Evolutionary conservation across 2,329 filamentous ascomycete genomes (phyloP), one percentile per base, ranked within the genome.

Genomic region (Penicillium sp.): DNA sequence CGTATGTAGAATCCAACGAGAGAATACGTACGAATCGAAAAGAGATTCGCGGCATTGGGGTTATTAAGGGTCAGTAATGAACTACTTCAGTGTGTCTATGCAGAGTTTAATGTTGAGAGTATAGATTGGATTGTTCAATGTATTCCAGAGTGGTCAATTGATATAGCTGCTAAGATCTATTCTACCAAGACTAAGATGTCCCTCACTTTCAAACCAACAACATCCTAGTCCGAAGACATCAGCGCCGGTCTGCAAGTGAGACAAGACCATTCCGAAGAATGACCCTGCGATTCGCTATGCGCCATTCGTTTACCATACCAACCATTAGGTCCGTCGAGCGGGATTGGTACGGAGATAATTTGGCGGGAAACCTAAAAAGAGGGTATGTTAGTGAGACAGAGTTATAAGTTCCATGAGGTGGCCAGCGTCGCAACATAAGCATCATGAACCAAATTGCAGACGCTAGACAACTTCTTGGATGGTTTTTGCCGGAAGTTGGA

Each of bases 271-370:
- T 44, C 65, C 67, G 62, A 56, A 51, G 35, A 27, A 31, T 61
- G 35, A 37, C 46, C 56, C 61, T 70, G 66, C 55, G 73, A 71
- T 78, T 95, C 83, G 69, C 77, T 96, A 82, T 96, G 83, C 90
- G 91, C 91, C 85, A 93, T 84, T 86, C 87, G 90, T 96, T 87
- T 96, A 96, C 88, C 91, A 91, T 86, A 86, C 86, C 88, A 90
- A 91, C 88, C 71, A 81, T 77, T 68, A 69, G 78, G 35, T 63
- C 60, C 63, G 60, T 57, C 63, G 58, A 63, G 52, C 69, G 60
- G 60, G 65, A 63, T 69, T 68, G 79, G 88, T 86, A 87, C 87
- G 90, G 90, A 89, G 91, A 96, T 96, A 79, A 91, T 79, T 84
- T 89, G 87, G 90, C 90, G 90, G 24, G 16, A 22, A 31, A 42